A percentile compares a stretch with the other conserved stretches of the same genome.
Conservation (phyloP, 495 filamentous ascomycete species). For the Podospora appendiculata region DNA sequence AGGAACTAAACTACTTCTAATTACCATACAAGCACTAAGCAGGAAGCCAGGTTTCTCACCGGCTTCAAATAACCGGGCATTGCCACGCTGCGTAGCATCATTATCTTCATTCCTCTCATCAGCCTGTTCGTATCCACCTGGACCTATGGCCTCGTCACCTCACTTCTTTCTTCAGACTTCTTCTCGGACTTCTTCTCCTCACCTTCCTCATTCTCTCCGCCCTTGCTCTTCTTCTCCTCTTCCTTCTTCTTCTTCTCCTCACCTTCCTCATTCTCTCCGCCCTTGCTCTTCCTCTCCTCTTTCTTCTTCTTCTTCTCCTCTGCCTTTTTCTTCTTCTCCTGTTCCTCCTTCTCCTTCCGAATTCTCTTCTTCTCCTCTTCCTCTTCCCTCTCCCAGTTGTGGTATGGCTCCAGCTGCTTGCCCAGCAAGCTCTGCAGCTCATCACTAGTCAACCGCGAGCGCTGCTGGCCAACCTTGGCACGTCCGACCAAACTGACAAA, state of each 20-base stretch:
- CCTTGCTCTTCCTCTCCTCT: background rate
- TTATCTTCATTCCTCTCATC: no score
- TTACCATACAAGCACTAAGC: no score
- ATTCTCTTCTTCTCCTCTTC: background rate
- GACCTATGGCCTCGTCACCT: background rate
- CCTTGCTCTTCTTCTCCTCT: background rate
- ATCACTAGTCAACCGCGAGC: conserved; percentile 40
- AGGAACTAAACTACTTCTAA: no score
- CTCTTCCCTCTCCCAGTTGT: conserved; percentile 12
- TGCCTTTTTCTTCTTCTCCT: background rate
- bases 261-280: background rate
- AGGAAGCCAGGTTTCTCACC: no score
- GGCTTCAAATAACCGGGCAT: no score
- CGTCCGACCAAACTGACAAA: conserved; percentile 80
- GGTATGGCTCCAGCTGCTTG: conserved; percentile 21
- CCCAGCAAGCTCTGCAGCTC: conserved; percentile 47
- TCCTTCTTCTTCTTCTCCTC: background rate
- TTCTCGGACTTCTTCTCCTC: background rate
- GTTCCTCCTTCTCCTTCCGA: background rate
- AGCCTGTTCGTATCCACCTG: no score
- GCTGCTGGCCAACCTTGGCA: conserved; percentile 65
- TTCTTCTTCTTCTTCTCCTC: background rate
- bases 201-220: background rate
- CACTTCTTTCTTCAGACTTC: background rate
- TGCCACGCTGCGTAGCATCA: no score